These are phyloP conservation scores for Oldenlandia corymbosa DNA, from an alignment of 257 asterid genomes.

Conservation along the genomic window DNA sequence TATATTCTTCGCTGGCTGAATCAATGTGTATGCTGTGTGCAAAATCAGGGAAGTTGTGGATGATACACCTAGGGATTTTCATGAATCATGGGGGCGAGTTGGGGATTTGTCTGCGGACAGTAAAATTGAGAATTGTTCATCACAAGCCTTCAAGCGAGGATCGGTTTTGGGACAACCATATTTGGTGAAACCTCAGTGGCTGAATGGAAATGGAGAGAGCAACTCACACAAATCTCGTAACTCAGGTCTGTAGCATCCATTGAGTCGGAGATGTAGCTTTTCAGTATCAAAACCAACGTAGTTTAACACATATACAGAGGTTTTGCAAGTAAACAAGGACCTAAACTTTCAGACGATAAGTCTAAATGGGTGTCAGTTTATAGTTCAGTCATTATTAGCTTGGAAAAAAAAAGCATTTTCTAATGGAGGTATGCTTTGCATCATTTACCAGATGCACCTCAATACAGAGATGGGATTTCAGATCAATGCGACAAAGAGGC, in stretches of 20 bases:
- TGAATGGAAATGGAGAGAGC: conserved; percentile 20
- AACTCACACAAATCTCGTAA: conserved; percentile 10
- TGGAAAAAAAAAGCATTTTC: too few relatives aligned
- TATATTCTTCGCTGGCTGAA: conserved; percentile 2
- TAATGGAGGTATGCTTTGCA: conserved; percentile 27
- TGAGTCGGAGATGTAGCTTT: too few relatives aligned
- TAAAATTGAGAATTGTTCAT: neutral
- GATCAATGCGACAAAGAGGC: conserved; percentile 16
- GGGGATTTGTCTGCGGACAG: conserved; percentile 10
- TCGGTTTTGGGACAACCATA: conserved; percentile 11
- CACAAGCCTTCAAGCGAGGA: conserved; percentile 15
- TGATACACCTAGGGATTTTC: conserved; percentile 13
- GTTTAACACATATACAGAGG: too few relatives aligned
- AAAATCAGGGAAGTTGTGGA: too few relatives aligned
- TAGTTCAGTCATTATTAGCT: conserved; percentile 10
- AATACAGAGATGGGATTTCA: conserved; percentile 22
- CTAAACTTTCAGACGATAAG: too few relatives aligned
- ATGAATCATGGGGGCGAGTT: conserved; percentile 17
- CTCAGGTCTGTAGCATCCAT: conserved; percentile 25
- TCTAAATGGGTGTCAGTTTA: neutral
- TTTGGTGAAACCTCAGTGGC: conserved; percentile 14
- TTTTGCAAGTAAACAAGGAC: too few relatives aligned
- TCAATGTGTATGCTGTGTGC: conserved; percentile 34
- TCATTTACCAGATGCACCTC: conserved; percentile 19
- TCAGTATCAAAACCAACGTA: conserved; percentile 8